These are phyloP conservation scores for Spergularia marina DNA, from an alignment of 148 eudicot genomes.

Conservation along the genomic window DNA sequence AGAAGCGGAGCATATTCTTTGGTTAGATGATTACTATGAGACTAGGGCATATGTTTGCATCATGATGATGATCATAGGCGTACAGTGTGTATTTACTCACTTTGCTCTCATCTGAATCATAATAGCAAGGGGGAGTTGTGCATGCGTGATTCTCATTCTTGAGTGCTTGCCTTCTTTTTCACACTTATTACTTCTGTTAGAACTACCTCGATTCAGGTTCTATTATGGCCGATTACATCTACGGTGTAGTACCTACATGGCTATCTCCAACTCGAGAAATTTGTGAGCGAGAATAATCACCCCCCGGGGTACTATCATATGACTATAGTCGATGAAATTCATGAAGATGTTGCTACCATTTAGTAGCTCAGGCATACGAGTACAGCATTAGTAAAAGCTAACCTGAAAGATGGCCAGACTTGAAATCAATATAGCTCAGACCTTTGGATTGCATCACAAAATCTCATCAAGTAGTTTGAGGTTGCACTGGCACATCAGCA, in stretches of 20 bases:
- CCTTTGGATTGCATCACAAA: no score
- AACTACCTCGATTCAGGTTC: background rate
- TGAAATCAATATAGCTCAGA: no score
- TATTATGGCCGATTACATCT: background rate
- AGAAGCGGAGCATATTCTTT: slow-evolving; percentile 16
- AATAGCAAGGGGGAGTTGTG: slow-evolving; percentile 14
- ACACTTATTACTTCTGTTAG: background rate
- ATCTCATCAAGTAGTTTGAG: no score
- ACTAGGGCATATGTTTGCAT: slow-evolving; percentile 19
- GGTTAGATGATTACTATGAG: slow-evolving; percentile 20
- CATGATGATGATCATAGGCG: slow-evolving; percentile 19
- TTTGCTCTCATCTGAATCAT: slow-evolving; percentile 27
- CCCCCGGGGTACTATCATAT: no score
- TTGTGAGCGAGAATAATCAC: no score
- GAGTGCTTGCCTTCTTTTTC: slow-evolving; percentile 5
- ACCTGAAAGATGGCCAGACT: no score
- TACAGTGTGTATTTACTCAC: slow-evolving; percentile 4
- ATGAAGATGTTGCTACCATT: no score
- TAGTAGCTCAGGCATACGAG: no score
- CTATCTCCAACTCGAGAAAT: no score
- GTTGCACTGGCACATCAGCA: no score
- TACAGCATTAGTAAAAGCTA: no score
- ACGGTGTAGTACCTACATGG: background rate
- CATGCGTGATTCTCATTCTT: slow-evolving; percentile 23
- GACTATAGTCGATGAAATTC: no score